Evolutionary conservation across 495 filamentous ascomycete genomes (phyloP).

Genomic region (Thozetella sp.): DNA sequence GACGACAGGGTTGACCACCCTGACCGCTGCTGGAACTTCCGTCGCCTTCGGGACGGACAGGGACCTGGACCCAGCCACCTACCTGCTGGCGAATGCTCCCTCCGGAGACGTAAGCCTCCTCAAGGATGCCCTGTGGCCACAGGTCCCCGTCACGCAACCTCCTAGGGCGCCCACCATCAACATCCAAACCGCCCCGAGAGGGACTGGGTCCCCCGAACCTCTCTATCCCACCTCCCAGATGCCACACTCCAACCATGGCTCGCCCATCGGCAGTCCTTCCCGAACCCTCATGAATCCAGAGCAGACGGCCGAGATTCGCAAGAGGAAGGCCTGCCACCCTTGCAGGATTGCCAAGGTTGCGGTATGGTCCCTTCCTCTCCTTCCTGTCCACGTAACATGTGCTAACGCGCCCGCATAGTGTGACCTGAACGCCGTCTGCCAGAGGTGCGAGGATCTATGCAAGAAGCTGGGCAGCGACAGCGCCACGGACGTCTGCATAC

Average conservation of each 20-base stretch:
- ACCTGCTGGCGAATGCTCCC: no score
- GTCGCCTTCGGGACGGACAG: background rate
- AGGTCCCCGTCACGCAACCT: no score
- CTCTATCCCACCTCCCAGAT: no score
- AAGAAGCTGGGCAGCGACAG: conserved; percentile 20
- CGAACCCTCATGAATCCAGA: conserved; percentile 17
- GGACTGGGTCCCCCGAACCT: no score
- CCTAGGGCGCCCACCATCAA: no score
- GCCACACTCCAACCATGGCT: background rate
- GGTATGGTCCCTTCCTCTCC: conserved; percentile 7
- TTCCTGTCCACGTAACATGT: background rate
- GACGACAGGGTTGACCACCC: background rate
- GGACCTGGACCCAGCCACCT: no score
- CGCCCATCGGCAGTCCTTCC: background rate
- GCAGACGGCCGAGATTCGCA: conserved; percentile 30
- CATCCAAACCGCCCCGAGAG: no score
- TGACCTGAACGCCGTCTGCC: conserved; percentile 27
- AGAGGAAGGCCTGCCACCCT: conserved; percentile 28
- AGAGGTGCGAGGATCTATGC: conserved; percentile 23
- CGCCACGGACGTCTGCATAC: conserved; percentile 4
- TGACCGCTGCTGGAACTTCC: background rate
- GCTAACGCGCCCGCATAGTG: conserved; percentile 22
- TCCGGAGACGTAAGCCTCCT: no score
- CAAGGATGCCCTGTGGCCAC: no score
- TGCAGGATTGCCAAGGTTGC: conserved; percentile 30